These are phyloP conservation scores for Papilionanthe hybrid DNA, from an alignment of 116 monocot genomes.

Conservation along the genomic window DNA sequence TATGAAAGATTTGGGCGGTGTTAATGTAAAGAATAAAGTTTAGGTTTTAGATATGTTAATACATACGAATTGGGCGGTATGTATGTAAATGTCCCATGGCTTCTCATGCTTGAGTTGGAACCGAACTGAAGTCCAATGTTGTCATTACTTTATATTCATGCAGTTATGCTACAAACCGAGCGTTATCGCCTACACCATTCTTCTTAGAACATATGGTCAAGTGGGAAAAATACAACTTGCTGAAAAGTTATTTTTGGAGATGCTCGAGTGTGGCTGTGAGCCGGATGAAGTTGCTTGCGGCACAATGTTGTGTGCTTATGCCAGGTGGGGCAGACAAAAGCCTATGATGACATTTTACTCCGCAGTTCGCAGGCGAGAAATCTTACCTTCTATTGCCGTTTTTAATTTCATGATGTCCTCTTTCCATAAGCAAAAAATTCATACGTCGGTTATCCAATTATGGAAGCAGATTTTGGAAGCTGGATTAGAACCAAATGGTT, in stretches of 20 bases:
- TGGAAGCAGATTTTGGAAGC: constrained; percentile 71
- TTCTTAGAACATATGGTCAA: constrained; percentile 82
- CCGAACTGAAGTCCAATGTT: background rate
- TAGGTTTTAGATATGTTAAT: too few species aligned
- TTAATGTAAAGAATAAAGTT: too few species aligned
- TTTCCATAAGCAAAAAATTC: constrained; percentile 83
- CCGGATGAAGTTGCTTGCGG: constrained; percentile 97
- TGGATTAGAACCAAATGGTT: constrained; percentile 54
- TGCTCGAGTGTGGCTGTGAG: constrained; percentile 88
- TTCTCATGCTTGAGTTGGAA: background rate
- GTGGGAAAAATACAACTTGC: constrained; percentile 93
- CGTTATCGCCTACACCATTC: constrained; percentile 81
- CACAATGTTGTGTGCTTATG: constrained; percentile 88
- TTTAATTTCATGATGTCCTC: constrained; percentile 97
- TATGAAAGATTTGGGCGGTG: too few species aligned
- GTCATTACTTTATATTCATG: constrained; percentile 13
- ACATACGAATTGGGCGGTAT: too few species aligned
- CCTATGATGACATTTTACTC: constrained; percentile 85
- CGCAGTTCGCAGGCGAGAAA: constrained; percentile 57
- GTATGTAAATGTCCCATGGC: too few species aligned
- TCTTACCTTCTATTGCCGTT: constrained; percentile 71
- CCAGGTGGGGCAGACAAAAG: constrained; percentile 82
- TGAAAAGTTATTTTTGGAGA: constrained; percentile 85
- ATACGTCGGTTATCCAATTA: constrained; percentile 52
- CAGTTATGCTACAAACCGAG: constrained; percentile 92